Percentiles rank a stretch among this genome's conserved stretches.
These are phyloP conservation scores for Thielaviopsis punctulata DNA, from an alignment of 2,329 filamentous ascomycete species.

Conservation along the genomic window DNA sequence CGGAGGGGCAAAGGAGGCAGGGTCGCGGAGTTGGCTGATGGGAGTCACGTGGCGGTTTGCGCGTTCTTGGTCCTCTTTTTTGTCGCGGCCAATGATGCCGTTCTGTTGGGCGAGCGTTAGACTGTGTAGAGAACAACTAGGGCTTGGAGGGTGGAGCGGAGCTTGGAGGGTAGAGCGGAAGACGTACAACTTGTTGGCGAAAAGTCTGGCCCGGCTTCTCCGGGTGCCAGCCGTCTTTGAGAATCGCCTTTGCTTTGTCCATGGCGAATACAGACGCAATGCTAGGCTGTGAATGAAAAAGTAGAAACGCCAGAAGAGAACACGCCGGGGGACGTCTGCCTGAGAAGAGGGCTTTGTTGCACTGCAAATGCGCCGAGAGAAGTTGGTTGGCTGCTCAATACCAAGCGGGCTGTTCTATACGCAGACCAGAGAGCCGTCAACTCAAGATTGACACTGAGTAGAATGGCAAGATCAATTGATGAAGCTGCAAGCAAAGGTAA, in stretches of 20 bases:
- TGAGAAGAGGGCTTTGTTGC: no score
- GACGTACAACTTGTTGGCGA: constrained; percentile 21
- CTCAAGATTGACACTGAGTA: no score
- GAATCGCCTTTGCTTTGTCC: constrained; percentile 8
- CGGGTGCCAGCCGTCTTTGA: constrained; percentile 11
- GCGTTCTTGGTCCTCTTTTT: constrained; percentile 17
- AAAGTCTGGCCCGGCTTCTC: constrained; percentile 15
- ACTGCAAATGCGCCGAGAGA: no score
- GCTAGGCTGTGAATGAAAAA: no score
- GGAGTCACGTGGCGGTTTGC: constrained; percentile 35
- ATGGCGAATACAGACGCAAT: neutral
- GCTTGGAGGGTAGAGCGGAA: no score
- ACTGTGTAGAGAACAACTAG: neutral
- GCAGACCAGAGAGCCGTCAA: no score
- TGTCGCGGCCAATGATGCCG: constrained; percentile 27
- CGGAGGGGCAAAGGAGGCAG: constrained; percentile 60
- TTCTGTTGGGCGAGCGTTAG: constrained; percentile 21
- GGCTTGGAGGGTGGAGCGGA: neutral
- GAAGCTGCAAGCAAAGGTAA: no score
- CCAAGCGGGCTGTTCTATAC: no score
- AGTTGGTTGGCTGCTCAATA: no score
- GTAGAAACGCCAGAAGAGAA: no score
- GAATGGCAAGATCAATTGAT: no score
- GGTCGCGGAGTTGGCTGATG: constrained; percentile 56
- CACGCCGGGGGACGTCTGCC: no score